Evolutionary conservation across 179 eudicot species (phyloP).

Genomic region (Sideroxylon spinosum): DNA sequence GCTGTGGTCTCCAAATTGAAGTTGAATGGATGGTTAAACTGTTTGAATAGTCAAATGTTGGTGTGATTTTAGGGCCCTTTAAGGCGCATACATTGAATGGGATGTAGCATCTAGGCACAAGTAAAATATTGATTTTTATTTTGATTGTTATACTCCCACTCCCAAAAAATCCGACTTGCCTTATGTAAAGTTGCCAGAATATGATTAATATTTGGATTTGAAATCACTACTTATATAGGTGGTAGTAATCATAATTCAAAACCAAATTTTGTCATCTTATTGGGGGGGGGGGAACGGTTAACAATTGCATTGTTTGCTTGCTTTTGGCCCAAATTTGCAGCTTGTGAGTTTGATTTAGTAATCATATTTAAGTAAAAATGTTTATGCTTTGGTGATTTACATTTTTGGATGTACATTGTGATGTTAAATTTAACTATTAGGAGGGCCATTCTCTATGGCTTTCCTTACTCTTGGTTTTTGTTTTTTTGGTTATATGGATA

Average conservation of each 20-base stretch:
- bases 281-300: no score
- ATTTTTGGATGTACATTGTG: neutral
- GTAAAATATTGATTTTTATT: neutral
- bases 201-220: no score
- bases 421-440: neutral
- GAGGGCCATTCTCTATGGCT: neutral
- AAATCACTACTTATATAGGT: no score
- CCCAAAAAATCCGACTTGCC: no score
- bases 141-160: no score
- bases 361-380: neutral
- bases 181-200: no score
- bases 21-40: neutral
- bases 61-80: conserved; percentile 6
- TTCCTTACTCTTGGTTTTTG: neutral
- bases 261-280: neutral
- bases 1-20: neutral
- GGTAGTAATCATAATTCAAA: no score
- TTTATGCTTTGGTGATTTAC: neutral
- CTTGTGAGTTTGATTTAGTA: no score
- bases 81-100: neutral
- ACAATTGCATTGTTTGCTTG: no score
- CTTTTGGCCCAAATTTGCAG: no score
- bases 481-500: no score
- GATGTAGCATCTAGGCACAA: neutral
- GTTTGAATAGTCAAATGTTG: neutral